These are phyloP conservation scores for Pleomassaria siparia DNA, from an alignment of 2,329 filamentous ascomycete species.

Conservation along the genomic window DNA sequence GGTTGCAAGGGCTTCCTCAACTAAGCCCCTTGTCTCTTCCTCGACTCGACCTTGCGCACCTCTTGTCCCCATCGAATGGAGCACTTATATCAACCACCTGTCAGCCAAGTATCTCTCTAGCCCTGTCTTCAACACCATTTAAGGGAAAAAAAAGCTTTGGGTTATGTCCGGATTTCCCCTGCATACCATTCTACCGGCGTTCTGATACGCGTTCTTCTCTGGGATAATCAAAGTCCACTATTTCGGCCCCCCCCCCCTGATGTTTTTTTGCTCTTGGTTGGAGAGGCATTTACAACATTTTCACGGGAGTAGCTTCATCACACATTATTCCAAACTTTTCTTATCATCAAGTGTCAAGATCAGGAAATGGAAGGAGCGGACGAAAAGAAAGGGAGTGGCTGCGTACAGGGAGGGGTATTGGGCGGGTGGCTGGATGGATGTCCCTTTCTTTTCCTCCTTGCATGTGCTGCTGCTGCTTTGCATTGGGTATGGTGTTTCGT, in stretches of 20 bases:
- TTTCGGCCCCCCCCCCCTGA: no score
- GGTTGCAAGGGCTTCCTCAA: constrained; percentile 99
- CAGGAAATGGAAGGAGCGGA: not conserved
- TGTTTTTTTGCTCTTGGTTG: not conserved
- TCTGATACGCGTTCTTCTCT: not conserved
- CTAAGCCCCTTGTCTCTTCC: constrained; percentile 50
- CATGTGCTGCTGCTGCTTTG: not conserved
- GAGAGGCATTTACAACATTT: not conserved
- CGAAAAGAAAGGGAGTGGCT: not conserved
- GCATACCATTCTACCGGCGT: constrained; percentile 1
- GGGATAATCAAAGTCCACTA: not conserved
- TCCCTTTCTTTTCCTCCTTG: not conserved
- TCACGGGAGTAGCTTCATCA: no score
- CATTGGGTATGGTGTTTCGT: no score
- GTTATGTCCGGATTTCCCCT: not conserved
- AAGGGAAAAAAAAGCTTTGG: constrained; percentile 1
- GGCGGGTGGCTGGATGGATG: not conserved
- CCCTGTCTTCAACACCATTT: constrained; percentile 3
- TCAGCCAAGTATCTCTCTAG: not conserved
- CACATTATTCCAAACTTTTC: not conserved
- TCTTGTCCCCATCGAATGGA: not conserved
- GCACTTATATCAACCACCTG: not conserved
- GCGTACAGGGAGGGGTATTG: no score
- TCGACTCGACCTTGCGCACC: not conserved
- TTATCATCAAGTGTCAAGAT: not conserved